Percentiles rank a stretch among this genome's conserved stretches.
These are phyloP conservation scores for Clonostachys rosea DNA, from an alignment of 2,329 filamentous ascomycete genomes.

Conservation along the genomic window DNA sequence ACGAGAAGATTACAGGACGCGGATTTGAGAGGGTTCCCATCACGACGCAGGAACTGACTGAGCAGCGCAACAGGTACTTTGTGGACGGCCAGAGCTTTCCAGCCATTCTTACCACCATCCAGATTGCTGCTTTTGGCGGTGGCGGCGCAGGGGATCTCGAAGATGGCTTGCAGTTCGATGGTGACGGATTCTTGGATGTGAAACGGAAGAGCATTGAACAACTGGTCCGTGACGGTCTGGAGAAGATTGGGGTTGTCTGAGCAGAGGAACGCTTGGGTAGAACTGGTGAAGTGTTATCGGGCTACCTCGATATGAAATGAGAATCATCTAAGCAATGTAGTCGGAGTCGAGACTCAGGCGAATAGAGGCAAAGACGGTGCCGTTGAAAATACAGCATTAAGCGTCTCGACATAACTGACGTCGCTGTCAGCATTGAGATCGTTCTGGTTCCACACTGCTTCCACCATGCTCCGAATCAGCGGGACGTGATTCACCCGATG, in stretches of 20 bases:
- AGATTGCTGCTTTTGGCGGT: neutral
- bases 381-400: conserved; percentile 3
- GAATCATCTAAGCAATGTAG: neutral
- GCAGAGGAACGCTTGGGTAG: neutral
- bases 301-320: neutral
- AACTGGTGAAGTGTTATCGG: neutral
- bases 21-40: neutral
- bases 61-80: neutral
- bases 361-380: conserved; percentile 2
- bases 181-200: neutral
- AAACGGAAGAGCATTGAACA: neutral
- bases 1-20: neutral
- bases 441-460: conserved; percentile 5
- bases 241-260: neutral
- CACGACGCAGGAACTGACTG: neutral
- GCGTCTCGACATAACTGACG: conserved; percentile 2
- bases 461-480: conserved; percentile 2
- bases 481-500: conserved; percentile 2
- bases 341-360: neutral
- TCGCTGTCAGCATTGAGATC: conserved; percentile 3
- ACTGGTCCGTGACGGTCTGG: neutral
- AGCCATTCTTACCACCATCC: neutral
- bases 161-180: neutral
- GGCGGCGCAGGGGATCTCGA: neutral
- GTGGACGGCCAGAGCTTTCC: neutral